Conservation (phyloP, 345 rosid genomes). For the Linum tenue region DNA sequence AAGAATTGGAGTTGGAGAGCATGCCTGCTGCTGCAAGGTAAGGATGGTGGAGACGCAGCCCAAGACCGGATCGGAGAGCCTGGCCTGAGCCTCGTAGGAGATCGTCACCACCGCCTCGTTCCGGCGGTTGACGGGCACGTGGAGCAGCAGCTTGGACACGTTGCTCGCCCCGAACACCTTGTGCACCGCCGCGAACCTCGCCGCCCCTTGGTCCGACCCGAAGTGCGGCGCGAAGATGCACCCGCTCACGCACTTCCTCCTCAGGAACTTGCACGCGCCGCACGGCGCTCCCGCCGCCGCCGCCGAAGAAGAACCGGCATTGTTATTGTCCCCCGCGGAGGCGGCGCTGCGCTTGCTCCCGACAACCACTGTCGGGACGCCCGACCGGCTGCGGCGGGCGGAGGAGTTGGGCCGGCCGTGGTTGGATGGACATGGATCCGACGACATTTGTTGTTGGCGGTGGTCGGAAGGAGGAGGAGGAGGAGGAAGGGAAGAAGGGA, state of each 20-base stretch:
- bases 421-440: background rate
- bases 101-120: slow-evolving; percentile 90
- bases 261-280: slow-evolving; percentile 94
- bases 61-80: slow-evolving; percentile 89
- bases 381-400: background rate
- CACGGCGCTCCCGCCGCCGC: slow-evolving; percentile 51
- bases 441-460: background rate
- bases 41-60: slow-evolving; percentile 92
- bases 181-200: slow-evolving; percentile 91
- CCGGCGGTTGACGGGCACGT: slow-evolving; percentile 70
- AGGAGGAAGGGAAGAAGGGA: background rate
- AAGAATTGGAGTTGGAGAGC: background rate
- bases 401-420: background rate
- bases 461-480: background rate
- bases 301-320: background rate
- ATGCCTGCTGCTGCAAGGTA: slow-evolving; percentile 85
- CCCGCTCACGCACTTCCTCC: slow-evolving; percentile 85
- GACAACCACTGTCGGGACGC: background rate
- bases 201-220: slow-evolving; percentile 86
- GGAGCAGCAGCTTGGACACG: slow-evolving; percentile 72
- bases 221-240: slow-evolving; percentile 95
- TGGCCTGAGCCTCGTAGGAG: slow-evolving; percentile 90
- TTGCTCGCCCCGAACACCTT: slow-evolving; percentile 96
- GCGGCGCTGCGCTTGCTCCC: background rate
- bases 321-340: background rate